Percentiles rank a stretch among this genome's conserved stretches.
Evolutionary conservation across 352 stramenopile species (phyloP).

Genomic region (Phytopythium boreale): DNA sequence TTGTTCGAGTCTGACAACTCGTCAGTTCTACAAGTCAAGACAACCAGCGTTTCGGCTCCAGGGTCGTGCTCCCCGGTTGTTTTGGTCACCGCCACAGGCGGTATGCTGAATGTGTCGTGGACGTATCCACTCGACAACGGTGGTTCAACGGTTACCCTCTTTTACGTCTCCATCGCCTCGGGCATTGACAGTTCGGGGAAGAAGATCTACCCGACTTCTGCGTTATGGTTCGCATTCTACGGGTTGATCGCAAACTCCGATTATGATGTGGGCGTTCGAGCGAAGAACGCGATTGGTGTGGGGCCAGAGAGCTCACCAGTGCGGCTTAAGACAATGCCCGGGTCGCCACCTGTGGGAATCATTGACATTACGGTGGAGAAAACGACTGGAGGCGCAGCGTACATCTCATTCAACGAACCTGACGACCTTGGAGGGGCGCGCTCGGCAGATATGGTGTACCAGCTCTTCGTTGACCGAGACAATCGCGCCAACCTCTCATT

Average conservation of each 20-base stretch:
- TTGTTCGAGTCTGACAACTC: constrained; percentile 45
- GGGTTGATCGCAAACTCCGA: constrained; percentile 21
- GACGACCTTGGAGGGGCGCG: constrained; percentile 43
- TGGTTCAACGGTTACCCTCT: constrained; percentile 24
- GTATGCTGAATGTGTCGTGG: constrained; percentile 48
- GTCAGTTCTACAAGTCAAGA: constrained; percentile 23
- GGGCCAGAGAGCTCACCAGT: constrained; percentile 30
- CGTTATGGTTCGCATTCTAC: constrained; percentile 36
- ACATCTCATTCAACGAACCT: constrained; percentile 51
- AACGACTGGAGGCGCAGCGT: constrained; percentile 41
- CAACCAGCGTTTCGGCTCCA: constrained; percentile 41
- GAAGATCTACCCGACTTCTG: constrained; percentile 9
- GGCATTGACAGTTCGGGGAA: constrained; percentile 28
- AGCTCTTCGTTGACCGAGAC: constrained; percentile 38
- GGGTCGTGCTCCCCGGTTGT: constrained; percentile 28
- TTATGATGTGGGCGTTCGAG: constrained; percentile 47
- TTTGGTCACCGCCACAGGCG: constrained; percentile 26
- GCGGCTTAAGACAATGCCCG: constrained; percentile 28
- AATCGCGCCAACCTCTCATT: constrained; percentile 40
- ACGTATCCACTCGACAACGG: constrained; percentile 36
- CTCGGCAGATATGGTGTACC: constrained; percentile 38
- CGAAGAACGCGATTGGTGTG: constrained; percentile 32
- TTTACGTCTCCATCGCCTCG: constrained; percentile 25
- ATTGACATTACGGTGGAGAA: constrained; percentile 26
- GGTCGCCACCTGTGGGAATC: constrained; percentile 23